Base-by-base conservation (phyloP, 2,329 filamentous ascomycete species). In the Neurospora sp. region DNA sequence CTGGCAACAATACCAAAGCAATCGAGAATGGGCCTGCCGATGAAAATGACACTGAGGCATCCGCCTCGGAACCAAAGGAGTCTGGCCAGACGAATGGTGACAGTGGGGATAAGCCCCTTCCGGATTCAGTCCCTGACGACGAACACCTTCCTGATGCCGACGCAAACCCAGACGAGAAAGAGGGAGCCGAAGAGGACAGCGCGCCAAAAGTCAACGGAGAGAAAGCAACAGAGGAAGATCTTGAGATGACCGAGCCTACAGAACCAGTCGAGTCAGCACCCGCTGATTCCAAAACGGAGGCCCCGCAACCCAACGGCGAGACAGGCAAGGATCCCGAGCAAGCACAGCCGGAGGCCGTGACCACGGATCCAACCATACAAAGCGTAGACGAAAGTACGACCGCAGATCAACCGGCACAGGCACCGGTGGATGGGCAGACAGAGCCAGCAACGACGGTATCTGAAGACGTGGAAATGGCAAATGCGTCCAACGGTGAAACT, bases 401-500 rank as follows among this genome's bases (percentile, higher is more conserved):
- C 7, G 8, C 28, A n/a, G 52, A 62, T 62, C 23, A 62, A 36
- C n/a, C 43, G 11, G 19, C 43, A 52, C 43, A n/a, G n/a, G n/a
- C 42, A 46, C 19, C 52, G 28, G 52, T 62, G 17, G 15, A 62
- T 9, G 13, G 52, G 33, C 52, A 33, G 52, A 62, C 52, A 15
- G 28, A 33, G 15, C 52, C 52, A 62, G 52, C 28, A 62, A 62
- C 23, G 69, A 66, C 23, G 58, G 4, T 5, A n/a, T 33, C 23
- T n/a, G 28, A 67, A 36, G 74, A 73, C 15, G 68, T 72, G 43
- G 71, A 75, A 39, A 75, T 75, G 74, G 67, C 70, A 38, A 74
- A 74, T 3, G 70, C 70, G 8, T 23, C 69, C 3, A 52, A 52
- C 43, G 67, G 40, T 36, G 52, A 62, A 62, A 10, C 52, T 36